phyloP scores from a whole-genome alignment of 2,329 filamentous ascomycete genomes.

The Drechmeria coniospora region DNA sequence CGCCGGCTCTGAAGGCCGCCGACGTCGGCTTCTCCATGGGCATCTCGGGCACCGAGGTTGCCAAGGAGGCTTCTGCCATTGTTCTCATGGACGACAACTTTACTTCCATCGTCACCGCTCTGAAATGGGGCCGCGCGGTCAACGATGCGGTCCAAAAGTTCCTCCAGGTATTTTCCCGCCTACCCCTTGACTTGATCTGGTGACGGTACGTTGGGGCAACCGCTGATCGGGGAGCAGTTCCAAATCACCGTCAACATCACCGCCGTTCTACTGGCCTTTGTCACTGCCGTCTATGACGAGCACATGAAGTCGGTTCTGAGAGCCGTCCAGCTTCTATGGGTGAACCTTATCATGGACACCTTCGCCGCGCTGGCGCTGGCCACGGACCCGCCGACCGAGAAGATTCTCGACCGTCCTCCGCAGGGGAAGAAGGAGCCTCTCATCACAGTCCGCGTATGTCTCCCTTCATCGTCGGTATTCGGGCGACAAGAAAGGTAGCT shows the following conservation, averaged over 20 bases:
- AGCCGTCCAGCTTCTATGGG: conserved; percentile 52
- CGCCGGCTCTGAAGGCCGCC: conserved; percentile 47
- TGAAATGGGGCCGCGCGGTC: conserved; percentile 54
- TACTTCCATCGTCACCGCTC: conserved; percentile 47
- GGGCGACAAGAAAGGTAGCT: neutral
- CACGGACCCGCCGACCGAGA: conserved; percentile 43
- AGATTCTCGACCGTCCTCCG: conserved; percentile 38
- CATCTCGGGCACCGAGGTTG: conserved; percentile 49
- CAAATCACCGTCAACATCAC: conserved; percentile 59
- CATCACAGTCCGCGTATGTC: conserved; percentile 37
- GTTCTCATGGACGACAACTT: conserved; percentile 55
- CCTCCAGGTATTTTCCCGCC: conserved; percentile 29
- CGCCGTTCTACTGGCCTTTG: conserved; percentile 48
- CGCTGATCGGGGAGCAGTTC: conserved; percentile 22
- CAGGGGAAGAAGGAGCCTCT: conserved; percentile 52
- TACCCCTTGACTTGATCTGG: neutral
- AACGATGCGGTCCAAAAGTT: conserved; percentile 56
- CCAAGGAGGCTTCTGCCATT: conserved; percentile 54
- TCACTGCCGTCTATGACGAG: conserved; percentile 42
- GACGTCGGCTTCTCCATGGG: conserved; percentile 58
- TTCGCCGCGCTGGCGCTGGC: conserved; percentile 51
- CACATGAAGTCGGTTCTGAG: conserved; percentile 43
- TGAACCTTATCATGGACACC: conserved; percentile 57
- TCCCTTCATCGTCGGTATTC: conserved; percentile 15
- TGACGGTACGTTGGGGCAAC: neutral